Conservation (phyloP, 2,329 filamentous ascomycete genomes). For the Coniochaeta pulveracea region DNA sequence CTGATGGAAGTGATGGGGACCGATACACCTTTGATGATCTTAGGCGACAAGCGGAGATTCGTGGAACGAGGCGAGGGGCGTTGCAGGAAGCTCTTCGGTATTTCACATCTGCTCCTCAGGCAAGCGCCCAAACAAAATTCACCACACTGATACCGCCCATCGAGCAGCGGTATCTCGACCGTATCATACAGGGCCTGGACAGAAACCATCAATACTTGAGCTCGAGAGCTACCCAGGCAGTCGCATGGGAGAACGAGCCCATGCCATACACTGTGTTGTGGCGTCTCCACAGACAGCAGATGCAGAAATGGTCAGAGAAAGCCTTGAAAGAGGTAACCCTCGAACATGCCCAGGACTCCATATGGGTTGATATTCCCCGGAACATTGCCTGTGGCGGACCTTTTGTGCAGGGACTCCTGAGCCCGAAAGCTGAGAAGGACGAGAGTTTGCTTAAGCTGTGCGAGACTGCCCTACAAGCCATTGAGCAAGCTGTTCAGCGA, state of each 20-base stretch:
- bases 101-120: slow-evolving; percentile 26
- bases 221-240: neutral
- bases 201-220: slow-evolving; percentile 7
- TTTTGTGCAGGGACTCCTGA: slow-evolving; percentile 12
- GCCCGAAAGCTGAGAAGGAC: slow-evolving; percentile 12
- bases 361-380: slow-evolving; percentile 12
- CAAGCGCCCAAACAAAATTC: slow-evolving; percentile 21
- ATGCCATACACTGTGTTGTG: slow-evolving; percentile 8
- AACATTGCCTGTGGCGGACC: slow-evolving; percentile 15
- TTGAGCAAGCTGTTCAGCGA: neutral
- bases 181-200: slow-evolving; percentile 11
- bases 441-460: slow-evolving; percentile 17
- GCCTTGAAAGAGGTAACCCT: slow-evolving; percentile 8
- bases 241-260: slow-evolving; percentile 7
- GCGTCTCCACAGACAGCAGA: slow-evolving; percentile 3
- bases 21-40: too few species aligned
- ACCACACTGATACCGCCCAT: slow-evolving; percentile 24
- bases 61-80: slow-evolving; percentile 31
- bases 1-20: too few species aligned
- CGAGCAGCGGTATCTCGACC: slow-evolving; percentile 13
- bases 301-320: slow-evolving; percentile 5
- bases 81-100: slow-evolving; percentile 29
- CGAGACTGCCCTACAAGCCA: slow-evolving; percentile 7
- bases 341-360: neutral
- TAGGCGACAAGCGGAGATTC: slow-evolving; percentile 15